Conservation (phyloP, 108 stramenopile species). For the Pseudonitzschia delicatissima region DNA sequence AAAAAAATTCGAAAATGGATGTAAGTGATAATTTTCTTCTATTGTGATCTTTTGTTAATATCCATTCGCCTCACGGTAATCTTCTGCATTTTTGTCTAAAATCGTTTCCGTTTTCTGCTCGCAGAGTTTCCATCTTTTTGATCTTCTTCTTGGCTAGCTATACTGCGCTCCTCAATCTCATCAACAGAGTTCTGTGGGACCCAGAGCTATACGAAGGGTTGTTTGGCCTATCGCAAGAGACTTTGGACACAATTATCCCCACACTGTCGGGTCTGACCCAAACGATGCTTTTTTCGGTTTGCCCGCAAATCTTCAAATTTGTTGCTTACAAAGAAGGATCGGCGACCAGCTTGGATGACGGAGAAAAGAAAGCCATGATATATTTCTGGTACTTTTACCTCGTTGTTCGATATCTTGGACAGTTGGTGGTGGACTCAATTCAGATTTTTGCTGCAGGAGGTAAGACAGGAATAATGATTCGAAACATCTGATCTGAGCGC, state of each 20-base stretch:
- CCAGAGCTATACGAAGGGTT: no score
- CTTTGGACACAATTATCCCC: not conserved
- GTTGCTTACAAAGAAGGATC: slow-evolving; percentile 72
- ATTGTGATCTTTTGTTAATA: not conserved
- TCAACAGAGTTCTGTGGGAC: not conserved
- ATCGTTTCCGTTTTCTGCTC: not conserved
- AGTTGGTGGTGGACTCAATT: not conserved
- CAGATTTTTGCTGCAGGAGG: slow-evolving; percentile 14
- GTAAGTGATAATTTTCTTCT: not conserved
- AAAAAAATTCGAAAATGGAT: slow-evolving; percentile 2
- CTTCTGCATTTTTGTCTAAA: not conserved
- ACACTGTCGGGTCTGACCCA: not conserved
- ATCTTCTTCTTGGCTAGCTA: not conserved
- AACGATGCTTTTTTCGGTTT: slow-evolving; percentile 13
- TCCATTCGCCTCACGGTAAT: not conserved
- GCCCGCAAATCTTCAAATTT: slow-evolving; percentile 17
- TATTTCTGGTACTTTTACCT: slow-evolving; percentile 88
- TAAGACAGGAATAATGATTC: no score
- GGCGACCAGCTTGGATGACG: slow-evolving; percentile 54
- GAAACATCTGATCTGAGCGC: no score
- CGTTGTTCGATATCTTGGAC: slow-evolving; percentile 59
- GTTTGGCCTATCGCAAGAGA: not conserved
- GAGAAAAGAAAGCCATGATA: slow-evolving; percentile 53
- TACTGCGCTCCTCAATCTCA: not conserved
- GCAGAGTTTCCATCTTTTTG: not conserved